A percentile compares a stretch with the other conserved stretches of the same genome.
Conservation (phyloP, 305 asterid genomes). For the Withania somnifera region DNA sequence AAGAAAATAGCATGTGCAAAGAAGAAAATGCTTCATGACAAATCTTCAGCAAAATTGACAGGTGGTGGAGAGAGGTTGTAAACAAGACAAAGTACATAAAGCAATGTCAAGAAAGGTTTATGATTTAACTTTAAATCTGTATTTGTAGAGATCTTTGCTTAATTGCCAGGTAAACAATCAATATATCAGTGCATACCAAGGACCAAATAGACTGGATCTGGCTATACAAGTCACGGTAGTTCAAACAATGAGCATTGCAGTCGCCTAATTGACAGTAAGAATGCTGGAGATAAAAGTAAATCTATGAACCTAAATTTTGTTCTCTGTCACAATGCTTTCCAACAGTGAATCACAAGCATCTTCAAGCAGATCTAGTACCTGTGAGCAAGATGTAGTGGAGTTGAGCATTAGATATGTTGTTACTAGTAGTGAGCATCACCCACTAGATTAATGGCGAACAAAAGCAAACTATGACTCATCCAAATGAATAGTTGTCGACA, state of each 20-base stretch:
- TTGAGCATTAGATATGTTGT: neutral
- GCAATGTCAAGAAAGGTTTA: neutral
- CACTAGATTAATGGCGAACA: neutral
- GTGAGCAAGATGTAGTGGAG: slow-evolving; percentile 5
- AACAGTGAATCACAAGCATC: slow-evolving; percentile 77
- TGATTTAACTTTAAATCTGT: neutral
- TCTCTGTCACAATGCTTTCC: slow-evolving; percentile 42
- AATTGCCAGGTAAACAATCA: neutral
- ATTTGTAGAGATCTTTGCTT: neutral
- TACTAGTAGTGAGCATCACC: neutral
- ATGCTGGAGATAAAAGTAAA: neutral
- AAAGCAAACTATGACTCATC: neutral
- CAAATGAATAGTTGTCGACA: neutral
- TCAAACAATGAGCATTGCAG: neutral
- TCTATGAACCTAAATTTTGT: slow-evolving; percentile 15
- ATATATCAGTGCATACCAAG: neutral
- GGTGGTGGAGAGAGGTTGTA: neutral
- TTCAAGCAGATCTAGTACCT: slow-evolving; percentile 86
- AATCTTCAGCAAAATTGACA: neutral
- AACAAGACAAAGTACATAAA: neutral
- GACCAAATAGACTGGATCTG: neutral
- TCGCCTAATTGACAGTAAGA: neutral
- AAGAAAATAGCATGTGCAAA: neutral
- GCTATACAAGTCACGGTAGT: neutral
- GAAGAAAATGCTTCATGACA: neutral